Evolutionary conservation across 2,329 filamentous ascomycete genomes (phyloP), one percentile per base, ranked within the genome.

Genomic region (Exophiala sp.): DNA sequence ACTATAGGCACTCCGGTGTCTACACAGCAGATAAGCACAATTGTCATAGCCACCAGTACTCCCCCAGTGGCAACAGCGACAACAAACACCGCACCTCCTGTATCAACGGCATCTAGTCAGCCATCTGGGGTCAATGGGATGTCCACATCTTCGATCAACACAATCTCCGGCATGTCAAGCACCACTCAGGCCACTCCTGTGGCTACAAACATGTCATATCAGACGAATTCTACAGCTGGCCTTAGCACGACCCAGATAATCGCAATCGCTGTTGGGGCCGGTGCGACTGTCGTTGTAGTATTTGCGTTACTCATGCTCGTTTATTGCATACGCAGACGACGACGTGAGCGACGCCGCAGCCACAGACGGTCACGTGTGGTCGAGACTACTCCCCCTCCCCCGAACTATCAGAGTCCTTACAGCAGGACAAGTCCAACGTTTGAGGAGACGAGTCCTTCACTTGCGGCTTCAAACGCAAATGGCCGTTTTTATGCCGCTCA

Each of bases 221-320:
- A 47, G 20, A 38, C 20, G 4, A 14, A 46, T 7, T 35, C 42
- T 5, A 44, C 42, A 36, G 12, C 32, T 35, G 50, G 60, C n/a
- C 65, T 75, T 33, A 65, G 64, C 18, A 71, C 70, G 5, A 69
- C 69, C 3, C 79, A 84, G 57, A 75, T 86, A 43, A 77, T 76
- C 14, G 84, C 83, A 5, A 83, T 87, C 54, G 72, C 77, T 1
- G 71, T 83, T 3, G 84, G 81, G 5, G 72, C 76, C 9, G 73
- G 76, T 3, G 78, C 77, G 3, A 76, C 75, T 1, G 69, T 77
- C 3, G 66, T 75, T 3, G 61, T 85, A 14, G 78, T 75, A 5
- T 62, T 82, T 24, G 72, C 71, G 3, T 64, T 79, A 11, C 52
- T 71, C 9, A 53, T 72, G 42, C 62, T 70, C 43, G 59, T 68